phyloP scores from a whole-genome alignment of 2,329 filamentous ascomycete species.

The Aspergillus oerlinghausenensis region DNA sequence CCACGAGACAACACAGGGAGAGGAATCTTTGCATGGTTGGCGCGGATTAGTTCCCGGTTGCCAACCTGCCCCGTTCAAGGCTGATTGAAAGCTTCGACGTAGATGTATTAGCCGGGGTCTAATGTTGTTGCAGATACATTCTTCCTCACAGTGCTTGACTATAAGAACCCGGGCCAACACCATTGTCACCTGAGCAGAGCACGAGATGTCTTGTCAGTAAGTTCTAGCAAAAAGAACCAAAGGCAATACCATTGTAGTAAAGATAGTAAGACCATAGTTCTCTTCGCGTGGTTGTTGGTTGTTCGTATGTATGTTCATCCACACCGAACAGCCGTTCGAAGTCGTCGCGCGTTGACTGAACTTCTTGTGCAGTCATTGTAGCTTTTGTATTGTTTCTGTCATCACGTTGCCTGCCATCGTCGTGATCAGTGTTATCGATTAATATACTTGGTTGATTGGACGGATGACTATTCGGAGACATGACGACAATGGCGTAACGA shows the following conservation, averaged over 20 bases:
- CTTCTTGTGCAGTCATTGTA: constrained; percentile 9
- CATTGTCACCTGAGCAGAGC: constrained; percentile 33
- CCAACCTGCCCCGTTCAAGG: constrained; percentile 35
- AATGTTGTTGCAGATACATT: background rate
- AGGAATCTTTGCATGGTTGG: constrained; percentile 27
- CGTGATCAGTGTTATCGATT: background rate
- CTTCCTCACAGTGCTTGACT: constrained; percentile 33
- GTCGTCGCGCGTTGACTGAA: constrained; percentile 19
- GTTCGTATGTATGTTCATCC: constrained; percentile 32
- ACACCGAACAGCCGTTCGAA: constrained; percentile 36
- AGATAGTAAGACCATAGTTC: constrained; percentile 44
- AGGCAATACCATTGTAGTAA: constrained; percentile 36
- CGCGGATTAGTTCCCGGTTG: constrained; percentile 33
- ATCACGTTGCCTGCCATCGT: background rate
- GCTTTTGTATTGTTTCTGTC: background rate
- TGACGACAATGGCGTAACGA: background rate
- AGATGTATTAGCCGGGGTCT: background rate
- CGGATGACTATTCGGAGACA: background rate
- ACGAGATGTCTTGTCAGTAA: background rate
- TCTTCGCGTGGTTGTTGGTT: constrained; percentile 38
- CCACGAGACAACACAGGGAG: constrained; percentile 39
- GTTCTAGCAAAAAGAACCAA: background rate
- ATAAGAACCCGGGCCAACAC: constrained; percentile 40
- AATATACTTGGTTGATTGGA: background rate
- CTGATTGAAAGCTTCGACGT: constrained; percentile 35